Evolutionary conservation across 2,329 filamentous ascomycete genomes (phyloP).

Genomic region (Ustulina deusta): DNA sequence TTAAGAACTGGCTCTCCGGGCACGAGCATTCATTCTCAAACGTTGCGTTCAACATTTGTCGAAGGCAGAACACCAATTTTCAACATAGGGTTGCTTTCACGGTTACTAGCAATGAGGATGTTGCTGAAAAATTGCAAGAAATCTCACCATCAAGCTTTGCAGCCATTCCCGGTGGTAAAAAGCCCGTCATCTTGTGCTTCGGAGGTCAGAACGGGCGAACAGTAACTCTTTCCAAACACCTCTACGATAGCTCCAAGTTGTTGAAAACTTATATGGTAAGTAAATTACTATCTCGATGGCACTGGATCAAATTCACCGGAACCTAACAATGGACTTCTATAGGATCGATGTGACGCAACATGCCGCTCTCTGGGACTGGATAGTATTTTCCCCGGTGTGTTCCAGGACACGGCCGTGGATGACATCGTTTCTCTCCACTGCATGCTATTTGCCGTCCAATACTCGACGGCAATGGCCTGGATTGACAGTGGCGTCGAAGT

Average conservation of each 20-base stretch:
- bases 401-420: neutral
- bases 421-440: conserved; percentile 25
- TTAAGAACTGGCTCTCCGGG: neutral
- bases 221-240: neutral
- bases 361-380: neutral
- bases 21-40: neutral
- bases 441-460: conserved; percentile 54
- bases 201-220: neutral
- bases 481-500: conserved; percentile 50
- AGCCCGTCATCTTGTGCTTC: neutral
- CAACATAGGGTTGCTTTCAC: conserved; percentile 1
- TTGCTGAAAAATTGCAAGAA: conserved; percentile 1
- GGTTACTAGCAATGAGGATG: neutral
- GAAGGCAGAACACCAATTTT: conserved; percentile 12
- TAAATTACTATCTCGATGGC: neutral
- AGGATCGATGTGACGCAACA: neutral
- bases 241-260: neutral
- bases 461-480: conserved; percentile 54
- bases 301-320: neutral
- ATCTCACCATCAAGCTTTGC: neutral
- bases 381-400: neutral
- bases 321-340: neutral
- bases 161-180: neutral
- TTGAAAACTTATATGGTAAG: conserved; percentile 11
- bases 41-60: conserved; percentile 4